Base-by-base conservation (phyloP, 2,329 filamentous ascomycete genomes). In the Didymosphaeria variabile region DNA sequence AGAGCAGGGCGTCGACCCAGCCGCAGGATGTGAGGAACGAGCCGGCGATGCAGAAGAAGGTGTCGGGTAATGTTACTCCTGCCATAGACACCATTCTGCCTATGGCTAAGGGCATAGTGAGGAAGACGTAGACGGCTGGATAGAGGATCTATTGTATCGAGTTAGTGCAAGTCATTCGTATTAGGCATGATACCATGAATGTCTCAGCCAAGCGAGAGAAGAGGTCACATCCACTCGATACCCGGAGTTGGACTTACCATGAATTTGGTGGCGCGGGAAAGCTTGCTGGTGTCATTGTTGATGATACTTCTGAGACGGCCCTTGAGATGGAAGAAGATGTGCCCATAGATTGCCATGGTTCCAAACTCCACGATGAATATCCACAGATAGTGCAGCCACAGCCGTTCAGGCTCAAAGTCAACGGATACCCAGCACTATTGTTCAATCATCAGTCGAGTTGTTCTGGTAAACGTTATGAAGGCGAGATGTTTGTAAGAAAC, bases 41-140 rank as follows among this genome's bases (percentile, higher is more conserved):
- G 1, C 87, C 88, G 0, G 87, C 85, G 12, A 88, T 81, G 70
- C 84, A 85, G 71, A 88, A 89, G 71, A 86, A 89, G 0, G 73
- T 77, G 0, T 87, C 79, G 0, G 85, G 82, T 3, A 88, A 81
- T 0, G 78, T 53, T 5, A 66, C 65, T 7, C 76, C 76, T 1
- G 71, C 74, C 77, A 79, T 79, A 21, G 73, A 67, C 15, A 74
- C 70, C 77, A 79, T 79, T 38, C 77, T 73, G 7, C 76, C 77
- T 6, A 77, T 68, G 8, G 88, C 88, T 1, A 92, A 81, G 0
- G 90, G 90, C 0, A 88, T 81, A 0, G 89, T 91, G 65, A 90
- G 87, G 19, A 89, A 60, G 2, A 90, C 82, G 72, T 91, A 91
- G 61, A 90, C 88, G 63, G 88, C 72, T 0, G 90, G 89, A 63